Base-by-base conservation (phyloP, 257 asterid species). In the Solanum clarkiae region DNA sequence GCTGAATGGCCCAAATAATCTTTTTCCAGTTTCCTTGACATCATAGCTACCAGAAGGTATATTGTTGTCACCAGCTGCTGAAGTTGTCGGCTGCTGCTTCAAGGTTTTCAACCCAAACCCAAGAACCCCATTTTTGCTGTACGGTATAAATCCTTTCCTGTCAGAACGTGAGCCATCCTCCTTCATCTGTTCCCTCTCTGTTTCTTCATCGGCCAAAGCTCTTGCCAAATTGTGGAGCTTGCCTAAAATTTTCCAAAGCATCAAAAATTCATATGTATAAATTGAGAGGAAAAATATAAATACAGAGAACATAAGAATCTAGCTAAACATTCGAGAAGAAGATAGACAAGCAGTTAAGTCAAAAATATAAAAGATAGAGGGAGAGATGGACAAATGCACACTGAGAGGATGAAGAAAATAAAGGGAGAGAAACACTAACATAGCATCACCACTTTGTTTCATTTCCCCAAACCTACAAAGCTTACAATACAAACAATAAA, bases 171-270 rank as follows among this genome's bases (percentile, higher is more conserved):
- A 90, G 44, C 91, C 91, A 62, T 93, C 98, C 56, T 88, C 93
- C 56, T 86, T 88, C 65, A 91, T 82, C 89, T 88, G 87, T 81
- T 93, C 98, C 86, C 93, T 91, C 90, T 94, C 97, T 12, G 93
- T 84, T 91, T 96, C 99, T 92, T 94, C 98, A 86, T 96, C 98
- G 56, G 98, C 94, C 89, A 96, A 91, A 60, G 98, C 99, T 92
- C 98, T 94, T 14, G 99, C 99, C 86, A 96, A 89, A 90, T 96
- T 96, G 82, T 96, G 99, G 85, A 96, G 98, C 90, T 96, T 96
- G 82, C 99, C 99, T 95, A 91, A 68, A 87, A 84, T 84, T 49
- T 26, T 77, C 26, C 63, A 26, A 29, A 51, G 82, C 17, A 51
- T 47, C 70, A 80, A 51, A 80, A 51, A 54, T 44, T 63, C 13